phyloP scores from a whole-genome alignment of 495 filamentous ascomycete species.

The Jackrogersella multiformis region DNA sequence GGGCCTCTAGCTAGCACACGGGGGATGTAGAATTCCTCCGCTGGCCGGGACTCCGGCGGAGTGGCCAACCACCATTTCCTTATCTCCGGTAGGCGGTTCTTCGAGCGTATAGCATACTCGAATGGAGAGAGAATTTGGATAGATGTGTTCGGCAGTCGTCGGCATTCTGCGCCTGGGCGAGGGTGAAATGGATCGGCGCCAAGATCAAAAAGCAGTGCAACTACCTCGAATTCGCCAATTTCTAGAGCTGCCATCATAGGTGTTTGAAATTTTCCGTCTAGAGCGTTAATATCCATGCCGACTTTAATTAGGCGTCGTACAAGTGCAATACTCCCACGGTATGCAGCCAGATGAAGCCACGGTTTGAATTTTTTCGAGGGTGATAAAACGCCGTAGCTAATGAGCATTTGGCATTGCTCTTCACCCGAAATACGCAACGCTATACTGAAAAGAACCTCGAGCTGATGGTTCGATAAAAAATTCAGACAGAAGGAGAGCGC shows the following conservation, averaged over 20 bases:
- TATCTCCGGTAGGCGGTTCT: neutral
- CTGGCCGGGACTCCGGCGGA: neutral
- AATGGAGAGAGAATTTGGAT: constrained; percentile 16
- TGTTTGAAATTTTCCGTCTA: neutral
- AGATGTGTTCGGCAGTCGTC: neutral
- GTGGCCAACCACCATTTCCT: constrained; percentile 19
- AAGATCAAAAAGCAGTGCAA: constrained; percentile 11
- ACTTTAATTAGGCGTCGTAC: constrained; percentile 7
- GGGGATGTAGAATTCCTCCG: constrained; percentile 1
- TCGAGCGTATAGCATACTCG: constrained; percentile 18
- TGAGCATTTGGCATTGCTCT: constrained; percentile 3
- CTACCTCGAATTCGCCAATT: neutral
- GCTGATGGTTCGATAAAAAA: neutral
- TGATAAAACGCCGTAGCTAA: constrained; percentile 7
- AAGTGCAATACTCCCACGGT: constrained; percentile 4
- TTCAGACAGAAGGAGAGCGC: constrained; percentile 15
- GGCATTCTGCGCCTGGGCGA: constrained; percentile 4
- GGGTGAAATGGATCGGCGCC: constrained; percentile 32
- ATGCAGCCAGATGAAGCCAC: constrained; percentile 24
- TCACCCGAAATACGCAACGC: neutral
- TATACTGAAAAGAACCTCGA: neutral
- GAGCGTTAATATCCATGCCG: constrained; percentile 27
- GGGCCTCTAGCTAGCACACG: neutral
- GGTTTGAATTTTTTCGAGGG: neutral
- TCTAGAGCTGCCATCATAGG: constrained; percentile 18